A percentile compares a stretch with the other conserved stretches of the same genome.
Conservation (phyloP, 2,329 filamentous ascomycete species). For the Aspergillus sp. region DNA sequence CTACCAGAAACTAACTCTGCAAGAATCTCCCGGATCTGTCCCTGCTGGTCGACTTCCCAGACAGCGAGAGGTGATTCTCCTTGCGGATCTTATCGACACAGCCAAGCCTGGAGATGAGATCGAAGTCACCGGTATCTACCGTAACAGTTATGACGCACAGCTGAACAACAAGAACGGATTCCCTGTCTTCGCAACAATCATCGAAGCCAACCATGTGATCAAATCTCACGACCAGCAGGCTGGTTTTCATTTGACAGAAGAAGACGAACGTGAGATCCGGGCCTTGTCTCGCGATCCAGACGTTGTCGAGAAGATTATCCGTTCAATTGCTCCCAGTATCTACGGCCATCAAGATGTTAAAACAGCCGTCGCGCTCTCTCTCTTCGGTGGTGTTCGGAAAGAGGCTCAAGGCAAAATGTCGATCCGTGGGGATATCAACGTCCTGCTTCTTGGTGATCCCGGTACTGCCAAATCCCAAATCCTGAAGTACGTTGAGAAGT, state of each 20-base stretch:
- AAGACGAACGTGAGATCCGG: slow-evolving; percentile 90
- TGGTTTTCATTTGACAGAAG: slow-evolving; percentile 90
- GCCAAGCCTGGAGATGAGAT: slow-evolving; percentile 98
- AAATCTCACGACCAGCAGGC: slow-evolving; percentile 97
- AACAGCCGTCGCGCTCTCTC: slow-evolving; percentile 87
- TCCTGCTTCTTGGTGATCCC: slow-evolving; percentile 91
- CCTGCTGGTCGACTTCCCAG: slow-evolving; percentile 92
- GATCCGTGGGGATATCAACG: slow-evolving; percentile 96
- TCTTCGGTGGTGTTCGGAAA: slow-evolving; percentile 95
- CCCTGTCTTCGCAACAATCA: slow-evolving; percentile 94
- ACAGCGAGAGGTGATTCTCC: slow-evolving; percentile 87
- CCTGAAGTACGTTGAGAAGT: slow-evolving; percentile 96
- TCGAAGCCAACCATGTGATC: slow-evolving; percentile 95
- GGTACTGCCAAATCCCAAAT: slow-evolving; percentile 98
- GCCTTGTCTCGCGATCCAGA: slow-evolving; percentile 83
- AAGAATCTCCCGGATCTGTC: slow-evolving; percentile 95
- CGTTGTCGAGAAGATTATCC: slow-evolving; percentile 88
- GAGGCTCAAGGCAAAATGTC: slow-evolving; percentile 82
- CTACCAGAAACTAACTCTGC: slow-evolving; percentile 95
- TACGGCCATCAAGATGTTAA: slow-evolving; percentile 97
- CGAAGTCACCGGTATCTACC: slow-evolving; percentile 93
- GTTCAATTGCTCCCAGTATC: slow-evolving; percentile 93
- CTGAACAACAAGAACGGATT: slow-evolving; percentile 99
- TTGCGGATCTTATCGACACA: slow-evolving; percentile 95
- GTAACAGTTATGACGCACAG: slow-evolving; percentile 97